Evolutionary conservation across 192 early-diverging fungal species (phyloP), one percentile per base, ranked within the genome.

Genomic region (Pecoramyces ruminantium): DNA sequence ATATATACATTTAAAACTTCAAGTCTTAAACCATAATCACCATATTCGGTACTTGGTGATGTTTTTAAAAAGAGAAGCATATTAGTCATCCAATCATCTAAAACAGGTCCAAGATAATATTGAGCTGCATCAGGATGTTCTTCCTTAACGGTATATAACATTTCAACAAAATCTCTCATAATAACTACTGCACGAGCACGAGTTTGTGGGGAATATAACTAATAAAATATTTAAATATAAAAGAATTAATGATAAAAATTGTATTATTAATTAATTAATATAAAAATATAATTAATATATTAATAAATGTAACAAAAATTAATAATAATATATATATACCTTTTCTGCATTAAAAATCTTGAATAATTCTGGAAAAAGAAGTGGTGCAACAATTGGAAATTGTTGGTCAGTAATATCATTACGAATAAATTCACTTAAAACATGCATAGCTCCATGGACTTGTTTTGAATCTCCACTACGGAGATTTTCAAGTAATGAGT

Each of bases 341-440:
- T 34, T 28, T 30, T n/a, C 38, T 79, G 84, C 28, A n/a, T 87
- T 84, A 83, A 95, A 89, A 40, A 98, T 94, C n/a, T 88, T 85
- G 80, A 88, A 88, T 42, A 98, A 91, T 84, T 96, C 94, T 0
- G 96, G 95, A 38, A 96, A 84, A 4, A 98, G 84, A 25, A 89
- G 83, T 51, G 94, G 93, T 0, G 93, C 93, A 79, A 98, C 86
- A 78, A 93, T 89, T 42, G 93, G 92, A 80, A 96, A 88, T 81
- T 97, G 95, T 77, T 93, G 88, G 80, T 96, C 95, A 13, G 95
- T 93, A 81, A 98, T 88, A 84, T 97, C 95, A 79, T 92, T 88
- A 81, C 88, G 89, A 18, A 96, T 91, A 86, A 96, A 95, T 81
- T 97, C 95, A 87, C 88, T 84, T 28, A 95, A 84, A 11, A 97